These are phyloP conservation scores for Erigeron canadensis DNA, from an alignment of 129 eudicot species.

Conservation along the genomic window DNA sequence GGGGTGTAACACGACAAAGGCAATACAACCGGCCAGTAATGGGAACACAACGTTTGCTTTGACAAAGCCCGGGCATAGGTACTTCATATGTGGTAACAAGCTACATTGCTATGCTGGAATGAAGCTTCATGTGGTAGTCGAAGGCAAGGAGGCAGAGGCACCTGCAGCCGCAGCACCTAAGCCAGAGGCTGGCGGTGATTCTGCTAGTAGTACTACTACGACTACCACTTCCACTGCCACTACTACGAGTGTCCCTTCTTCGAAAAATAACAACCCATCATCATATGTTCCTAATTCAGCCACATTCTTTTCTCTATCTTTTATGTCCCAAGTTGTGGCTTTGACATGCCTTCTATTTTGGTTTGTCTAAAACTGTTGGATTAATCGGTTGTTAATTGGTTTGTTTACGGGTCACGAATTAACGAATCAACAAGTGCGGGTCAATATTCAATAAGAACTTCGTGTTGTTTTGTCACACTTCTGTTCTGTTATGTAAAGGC, in stretches of 20 bases:
- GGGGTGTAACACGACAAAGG: conserved; percentile 61
- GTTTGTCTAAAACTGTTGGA: too few species aligned
- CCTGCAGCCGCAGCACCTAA: conserved; percentile 49
- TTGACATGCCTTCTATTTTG: conserved; percentile 20
- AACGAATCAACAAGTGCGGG: too few species aligned
- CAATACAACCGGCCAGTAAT: conserved; percentile 52
- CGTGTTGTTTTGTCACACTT: neutral
- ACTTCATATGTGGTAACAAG: conserved; percentile 60
- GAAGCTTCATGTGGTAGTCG: conserved; percentile 60
- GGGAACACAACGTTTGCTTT: conserved; percentile 65
- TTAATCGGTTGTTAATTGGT: too few species aligned
- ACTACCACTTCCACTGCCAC: conserved; percentile 42
- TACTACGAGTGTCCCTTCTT: conserved; percentile 38
- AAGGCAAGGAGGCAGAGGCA: conserved; percentile 33
- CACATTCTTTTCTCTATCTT: conserved; percentile 9
- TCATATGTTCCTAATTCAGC: conserved; percentile 39
- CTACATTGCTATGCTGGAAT: conserved; percentile 73
- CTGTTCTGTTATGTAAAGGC: conserved; percentile 2
- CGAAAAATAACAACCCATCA: conserved; percentile 51
- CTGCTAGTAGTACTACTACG: conserved; percentile 35
- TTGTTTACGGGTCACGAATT: too few species aligned
- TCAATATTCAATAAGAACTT: too few species aligned
- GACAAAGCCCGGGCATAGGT: conserved; percentile 50
- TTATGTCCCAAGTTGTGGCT: conserved; percentile 27
- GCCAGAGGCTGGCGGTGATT: conserved; percentile 35